Base-by-base conservation (phyloP, 805 yeast genomes). In the Pichia scutulata region DNA sequence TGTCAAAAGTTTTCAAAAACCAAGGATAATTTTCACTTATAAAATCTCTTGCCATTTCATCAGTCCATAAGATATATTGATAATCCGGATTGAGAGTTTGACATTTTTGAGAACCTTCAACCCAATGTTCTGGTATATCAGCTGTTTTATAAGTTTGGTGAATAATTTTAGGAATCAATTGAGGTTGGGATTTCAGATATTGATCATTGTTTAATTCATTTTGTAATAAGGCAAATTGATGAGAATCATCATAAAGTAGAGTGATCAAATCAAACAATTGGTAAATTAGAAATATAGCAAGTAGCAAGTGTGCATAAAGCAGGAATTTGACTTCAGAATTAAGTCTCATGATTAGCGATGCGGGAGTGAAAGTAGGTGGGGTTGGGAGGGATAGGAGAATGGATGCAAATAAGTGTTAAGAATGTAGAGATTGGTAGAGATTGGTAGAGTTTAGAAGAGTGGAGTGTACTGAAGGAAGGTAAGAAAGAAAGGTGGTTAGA, bases 111-210 rank as follows among this genome's bases (percentile, higher is more conserved):
- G 87, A 96, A 26, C 95, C 89, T 7, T 75, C 77, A 53, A 70
- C 72, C 97, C 97, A 90, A 44, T 76, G 72, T 46, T 81, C 89
- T 3, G 97, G 97, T 16, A 89, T 78, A 21, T 82, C 76, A 14
- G 71, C 75, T 21, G 87, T 85, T 64, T 86, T 89, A 68, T 90
- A 90, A 14, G 97, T 90, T 66, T 90, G 97, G 64, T 90, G 97
- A 49, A 90, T 89, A 63, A 89, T 89, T 61, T 85, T 86, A 39
- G 97, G 97, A 43, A 89, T 88, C 39, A 84, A 63, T 52, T 75
- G 75, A 10, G 81, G 80, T 51, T 70, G 70, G n/a, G 46, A 40
- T 7, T 39, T 33, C 6, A 44, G 7, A 22, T 48, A 48, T 23
- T 46, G 39, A 7, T 67, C 61, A n/a, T 72, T 72, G 56, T 82